phyloP scores from a whole-genome alignment of 2,329 filamentous ascomycete species.

The Myriangium duriaei region DNA sequence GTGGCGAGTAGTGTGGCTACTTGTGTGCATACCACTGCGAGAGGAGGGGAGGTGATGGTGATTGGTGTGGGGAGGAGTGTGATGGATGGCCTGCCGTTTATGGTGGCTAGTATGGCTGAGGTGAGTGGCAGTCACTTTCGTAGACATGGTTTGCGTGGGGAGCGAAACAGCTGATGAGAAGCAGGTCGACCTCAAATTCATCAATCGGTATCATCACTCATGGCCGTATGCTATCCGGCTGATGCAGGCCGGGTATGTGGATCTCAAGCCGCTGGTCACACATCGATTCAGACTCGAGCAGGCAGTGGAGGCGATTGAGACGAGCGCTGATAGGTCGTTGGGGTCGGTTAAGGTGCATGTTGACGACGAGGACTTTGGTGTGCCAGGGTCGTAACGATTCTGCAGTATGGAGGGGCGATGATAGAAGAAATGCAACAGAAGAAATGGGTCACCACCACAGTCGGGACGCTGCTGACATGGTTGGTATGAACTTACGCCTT shows the following conservation, averaged over 20 bases:
- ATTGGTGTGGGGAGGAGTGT: slow-evolving; percentile 24
- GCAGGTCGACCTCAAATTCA: slow-evolving; percentile 50
- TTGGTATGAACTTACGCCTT: too few species aligned
- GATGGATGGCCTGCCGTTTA: slow-evolving; percentile 26
- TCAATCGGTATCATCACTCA: slow-evolving; percentile 57
- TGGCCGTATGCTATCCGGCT: slow-evolving; percentile 55
- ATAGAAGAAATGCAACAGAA: too few species aligned
- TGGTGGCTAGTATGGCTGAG: slow-evolving; percentile 24
- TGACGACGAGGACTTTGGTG: slow-evolving; percentile 9
- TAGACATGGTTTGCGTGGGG: neutral
- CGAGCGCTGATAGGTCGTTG: slow-evolving; percentile 39
- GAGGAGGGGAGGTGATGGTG: slow-evolving; percentile 24
- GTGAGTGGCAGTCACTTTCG: slow-evolving; percentile 9
- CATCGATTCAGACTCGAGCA: slow-evolving; percentile 51
- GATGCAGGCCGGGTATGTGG: slow-evolving; percentile 45
- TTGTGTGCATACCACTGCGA: slow-evolving; percentile 15
- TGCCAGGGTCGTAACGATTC: too few species aligned
- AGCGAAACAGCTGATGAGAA: neutral
- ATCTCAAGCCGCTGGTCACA: slow-evolving; percentile 50
- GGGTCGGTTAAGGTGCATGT: slow-evolving; percentile 51
- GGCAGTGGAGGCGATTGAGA: slow-evolving; percentile 45
- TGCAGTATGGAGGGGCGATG: too few species aligned
- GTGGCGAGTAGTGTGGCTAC: slow-evolving; percentile 23
- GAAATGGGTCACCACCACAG: too few species aligned
- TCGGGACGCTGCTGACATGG: too few species aligned